These are phyloP conservation scores for Marasmius oreades DNA, from an alignment of 1,284 basidiomycete genomes.

Conservation along the genomic window DNA sequence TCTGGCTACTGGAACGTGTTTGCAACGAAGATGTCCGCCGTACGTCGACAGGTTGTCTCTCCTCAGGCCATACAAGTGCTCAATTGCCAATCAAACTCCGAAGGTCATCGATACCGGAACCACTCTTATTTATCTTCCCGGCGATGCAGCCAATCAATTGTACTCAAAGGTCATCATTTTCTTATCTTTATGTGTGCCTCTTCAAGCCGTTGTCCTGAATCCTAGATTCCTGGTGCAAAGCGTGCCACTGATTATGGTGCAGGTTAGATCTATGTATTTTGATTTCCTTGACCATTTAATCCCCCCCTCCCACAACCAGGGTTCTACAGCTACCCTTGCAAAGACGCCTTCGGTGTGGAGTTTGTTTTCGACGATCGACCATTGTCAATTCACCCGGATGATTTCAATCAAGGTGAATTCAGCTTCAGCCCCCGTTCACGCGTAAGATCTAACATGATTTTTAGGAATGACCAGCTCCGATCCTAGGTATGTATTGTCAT, in stretches of 20 bases:
- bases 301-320: too few relatives aligned
- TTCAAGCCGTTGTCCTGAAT: not conserved
- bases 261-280: conserved; percentile 25
- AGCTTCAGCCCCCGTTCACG: not conserved
- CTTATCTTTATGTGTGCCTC: not conserved
- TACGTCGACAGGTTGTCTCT: not conserved
- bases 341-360: conserved; percentile 28
- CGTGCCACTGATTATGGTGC: conserved; percentile 37
- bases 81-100: conserved; percentile 2
- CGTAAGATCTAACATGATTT: conserved; percentile 12
- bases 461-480: conserved; percentile 12
- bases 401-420: conserved; percentile 64
- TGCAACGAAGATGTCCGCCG: not conserved
- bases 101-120: conserved; percentile 66
- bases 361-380: conserved; percentile 52
- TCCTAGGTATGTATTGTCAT: not conserved
- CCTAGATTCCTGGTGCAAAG: conserved; percentile 47
- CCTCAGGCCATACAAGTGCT: not conserved
- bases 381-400: conserved; percentile 49
- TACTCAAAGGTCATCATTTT: conserved; percentile 34
- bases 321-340: conserved; percentile 52
- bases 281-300: not conserved
- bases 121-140: conserved; percentile 52
- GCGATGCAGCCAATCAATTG: conserved; percentile 32
- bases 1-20: not conserved